Evolutionary conservation across 2,329 filamentous ascomycete species (phyloP).

Genomic region (Pseudogymnoascus sp.): DNA sequence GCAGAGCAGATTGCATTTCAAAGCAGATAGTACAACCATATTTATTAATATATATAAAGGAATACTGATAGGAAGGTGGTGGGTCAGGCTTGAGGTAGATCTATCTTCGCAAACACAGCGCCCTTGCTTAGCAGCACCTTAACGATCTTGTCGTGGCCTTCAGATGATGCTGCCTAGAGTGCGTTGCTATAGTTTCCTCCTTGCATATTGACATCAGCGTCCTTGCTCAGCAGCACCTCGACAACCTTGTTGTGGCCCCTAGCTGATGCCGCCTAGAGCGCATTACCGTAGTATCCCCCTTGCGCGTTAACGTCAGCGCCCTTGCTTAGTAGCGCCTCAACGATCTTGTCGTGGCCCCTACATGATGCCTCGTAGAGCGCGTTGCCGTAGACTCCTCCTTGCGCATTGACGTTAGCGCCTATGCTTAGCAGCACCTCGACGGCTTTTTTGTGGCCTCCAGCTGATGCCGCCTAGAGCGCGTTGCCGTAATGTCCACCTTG

Average conservation of each 20-base stretch:
- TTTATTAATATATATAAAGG: too few relatives aligned
- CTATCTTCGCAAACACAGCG: too few relatives aligned
- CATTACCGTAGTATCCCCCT: constrained; percentile 7
- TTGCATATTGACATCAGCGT: constrained; percentile 7
- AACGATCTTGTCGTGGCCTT: constrained; percentile 10
- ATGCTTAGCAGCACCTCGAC: constrained; percentile 11
- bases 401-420: constrained; percentile 13
- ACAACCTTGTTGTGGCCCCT: constrained; percentile 9
- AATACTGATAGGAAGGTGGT: too few relatives aligned
- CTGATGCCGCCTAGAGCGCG: constrained; percentile 7
- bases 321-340: constrained; percentile 9
- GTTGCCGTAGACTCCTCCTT: background rate
- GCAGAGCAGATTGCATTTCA: too few relatives aligned
- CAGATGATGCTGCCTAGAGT: constrained; percentile 10
- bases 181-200: constrained; percentile 2
- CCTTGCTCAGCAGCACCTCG: background rate
- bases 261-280: constrained; percentile 10
- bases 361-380: constrained; percentile 11
- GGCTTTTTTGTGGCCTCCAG: background rate
- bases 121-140: background rate
- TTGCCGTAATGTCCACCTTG: constrained; percentile 8
- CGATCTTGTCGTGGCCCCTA: constrained; percentile 7
- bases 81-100: too few relatives aligned
- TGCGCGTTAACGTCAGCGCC: constrained; percentile 12
- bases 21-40: too few relatives aligned